Evolutionary conservation across 192 early-diverging fungal genomes (phyloP), one percentile per base, ranked within the genome.

Genomic region (Dispira simplex): DNA sequence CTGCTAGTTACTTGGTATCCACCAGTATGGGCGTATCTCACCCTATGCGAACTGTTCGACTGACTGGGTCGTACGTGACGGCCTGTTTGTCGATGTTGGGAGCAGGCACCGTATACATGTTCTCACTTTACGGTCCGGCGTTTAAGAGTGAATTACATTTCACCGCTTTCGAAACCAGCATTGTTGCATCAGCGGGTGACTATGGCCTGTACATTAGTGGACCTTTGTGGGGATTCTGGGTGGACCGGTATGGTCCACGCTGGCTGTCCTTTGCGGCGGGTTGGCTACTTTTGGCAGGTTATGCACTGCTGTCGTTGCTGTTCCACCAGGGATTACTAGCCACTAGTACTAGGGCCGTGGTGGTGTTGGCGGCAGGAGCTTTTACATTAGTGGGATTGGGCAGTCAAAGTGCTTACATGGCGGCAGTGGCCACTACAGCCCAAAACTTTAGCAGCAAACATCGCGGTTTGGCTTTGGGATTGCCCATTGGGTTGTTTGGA

Each of bases 31-130:
- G 32, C 6, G 32, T 39, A 39, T 1, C 32, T 39, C 32, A 39
- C 32, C 6, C 32, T 1, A 4, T 1, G 32, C 32, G 32, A 39
- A 39, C 32, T 39, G 32, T 39, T 39, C 32, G 32, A 6, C 32
- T 39, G 32, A 39, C 32, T 39, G 66, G 74, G 8, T 77, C 80
- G 44, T 81, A 73, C 59, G 16, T 71, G 9, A 68, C 68, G 6
- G 71, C 67, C 16, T 73, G 77, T 56, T 21, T 74, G 51, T 75
- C 76, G 28, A 72, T 75, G 70, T 65, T 74, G 9, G 72, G 74
- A 23, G 78, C 77, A 32, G 86, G 86, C 32, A 86, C 86, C 8
- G 75, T 83, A 8, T 88, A 84, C 66, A 67, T 86, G 20, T 88
- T 84, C 66, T 73, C 79, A 23, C 77, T 78, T 11, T 88, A 86